Percentiles rank a stretch among this genome's conserved stretches.
These are phyloP conservation scores for Plenodomus lindquistii DNA, from an alignment of 2,329 filamentous ascomycete species.

Conservation along the genomic window DNA sequence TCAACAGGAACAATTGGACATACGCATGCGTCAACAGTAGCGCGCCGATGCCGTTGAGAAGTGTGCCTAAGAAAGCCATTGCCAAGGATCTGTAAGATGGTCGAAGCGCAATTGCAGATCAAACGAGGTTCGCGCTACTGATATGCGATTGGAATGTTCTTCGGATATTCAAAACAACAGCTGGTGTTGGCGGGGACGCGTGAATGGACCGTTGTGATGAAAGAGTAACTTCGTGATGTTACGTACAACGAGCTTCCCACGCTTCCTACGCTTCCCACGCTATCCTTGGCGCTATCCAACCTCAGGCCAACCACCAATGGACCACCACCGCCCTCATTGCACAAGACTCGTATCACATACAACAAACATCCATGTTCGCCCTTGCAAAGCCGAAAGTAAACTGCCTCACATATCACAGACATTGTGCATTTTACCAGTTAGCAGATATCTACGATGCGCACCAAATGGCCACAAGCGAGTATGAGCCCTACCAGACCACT, in stretches of 20 bases:
- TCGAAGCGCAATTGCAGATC: neutral
- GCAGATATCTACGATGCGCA: too few species aligned
- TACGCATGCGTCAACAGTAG: constrained; percentile 87
- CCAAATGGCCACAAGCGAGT: too few species aligned
- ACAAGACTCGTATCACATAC: too few species aligned
- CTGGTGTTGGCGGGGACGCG: neutral
- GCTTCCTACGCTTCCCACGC: too few species aligned
- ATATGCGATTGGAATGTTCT: neutral
- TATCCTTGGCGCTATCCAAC: constrained; percentile 10
- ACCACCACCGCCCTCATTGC: too few species aligned
- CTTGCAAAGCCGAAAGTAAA: too few species aligned
- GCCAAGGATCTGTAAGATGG: constrained; percentile 3
- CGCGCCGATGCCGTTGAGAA: constrained; percentile 74
- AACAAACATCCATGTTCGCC: too few species aligned
- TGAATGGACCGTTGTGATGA: neutral
- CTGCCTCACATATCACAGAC: too few species aligned
- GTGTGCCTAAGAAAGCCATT: constrained; percentile 74
- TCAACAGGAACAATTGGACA: constrained; percentile 42
- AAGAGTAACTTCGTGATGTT: constrained; percentile 7
- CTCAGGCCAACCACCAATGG: too few species aligned
- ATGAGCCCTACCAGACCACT: too few species aligned
- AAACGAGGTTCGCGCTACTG: neutral
- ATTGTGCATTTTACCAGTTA: too few species aligned
- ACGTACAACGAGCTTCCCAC: constrained; percentile 9
- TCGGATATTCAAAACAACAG: neutral